A percentile compares a stretch with the other conserved stretches of the same genome.
Evolutionary conservation across 1,284 basidiomycete species (phyloP).

Genomic region (Ustilago curta): DNA sequence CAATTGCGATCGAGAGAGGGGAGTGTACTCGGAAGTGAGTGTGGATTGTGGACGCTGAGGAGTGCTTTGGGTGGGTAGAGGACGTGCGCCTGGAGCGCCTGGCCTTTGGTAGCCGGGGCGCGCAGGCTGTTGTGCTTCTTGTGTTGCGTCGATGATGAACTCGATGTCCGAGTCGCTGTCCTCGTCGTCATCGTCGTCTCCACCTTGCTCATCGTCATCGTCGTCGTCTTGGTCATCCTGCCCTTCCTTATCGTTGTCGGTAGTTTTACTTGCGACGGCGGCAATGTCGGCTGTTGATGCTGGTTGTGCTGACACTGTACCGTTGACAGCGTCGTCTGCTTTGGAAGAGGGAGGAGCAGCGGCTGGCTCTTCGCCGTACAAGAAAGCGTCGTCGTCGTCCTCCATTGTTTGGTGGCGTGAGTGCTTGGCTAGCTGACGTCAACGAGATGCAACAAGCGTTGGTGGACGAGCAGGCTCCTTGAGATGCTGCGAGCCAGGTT

Average conservation of each 20-base stretch:
- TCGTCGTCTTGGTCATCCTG: slow-evolving; percentile 71
- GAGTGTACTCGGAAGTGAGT: slow-evolving; percentile 89
- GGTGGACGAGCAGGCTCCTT: too few species aligned
- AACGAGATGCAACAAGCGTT: too few species aligned
- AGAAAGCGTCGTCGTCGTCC: slow-evolving; percentile 61
- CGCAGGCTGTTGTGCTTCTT: slow-evolving; percentile 43
- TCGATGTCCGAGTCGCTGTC: slow-evolving; percentile 71
- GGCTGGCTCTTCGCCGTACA: slow-evolving; percentile 55
- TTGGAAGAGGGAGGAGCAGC: slow-evolving; percentile 15
- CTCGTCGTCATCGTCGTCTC: slow-evolving; percentile 68
- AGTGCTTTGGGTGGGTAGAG: slow-evolving; percentile 30
- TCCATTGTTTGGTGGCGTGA: slow-evolving; percentile 26
- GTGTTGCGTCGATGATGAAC: slow-evolving; percentile 68
- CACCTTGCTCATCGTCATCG: slow-evolving; percentile 54
- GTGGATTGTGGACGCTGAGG: slow-evolving; percentile 71
- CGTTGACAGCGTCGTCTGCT: slow-evolving; percentile 10
- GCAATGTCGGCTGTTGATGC: not conserved
- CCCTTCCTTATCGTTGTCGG: slow-evolving; percentile 67
- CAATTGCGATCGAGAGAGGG: slow-evolving; percentile 77
- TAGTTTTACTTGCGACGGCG: slow-evolving; percentile 61
- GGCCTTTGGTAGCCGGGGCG: slow-evolving; percentile 43
- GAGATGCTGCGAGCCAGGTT: too few species aligned
- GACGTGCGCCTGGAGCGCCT: slow-evolving; percentile 22
- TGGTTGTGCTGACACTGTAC: not conserved
- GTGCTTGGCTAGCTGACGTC: not conserved